These are phyloP conservation scores for Mercurialis annua DNA, from an alignment of 345 rosid species.

Conservation along the genomic window DNA sequence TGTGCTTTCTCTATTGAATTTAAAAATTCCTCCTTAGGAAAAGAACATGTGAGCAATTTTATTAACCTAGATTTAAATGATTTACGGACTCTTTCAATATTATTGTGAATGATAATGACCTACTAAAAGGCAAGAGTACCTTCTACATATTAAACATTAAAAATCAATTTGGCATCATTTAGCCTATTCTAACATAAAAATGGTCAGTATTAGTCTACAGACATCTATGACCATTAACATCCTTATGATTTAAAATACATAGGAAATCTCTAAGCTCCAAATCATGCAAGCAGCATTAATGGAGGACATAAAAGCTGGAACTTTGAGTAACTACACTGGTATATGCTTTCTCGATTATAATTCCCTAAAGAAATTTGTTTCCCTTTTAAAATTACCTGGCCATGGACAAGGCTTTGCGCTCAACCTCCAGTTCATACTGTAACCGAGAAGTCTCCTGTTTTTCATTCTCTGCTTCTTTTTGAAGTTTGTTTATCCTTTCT, in stretches of 20 bases:
- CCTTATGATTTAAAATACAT: background rate
- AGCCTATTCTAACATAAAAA: background rate
- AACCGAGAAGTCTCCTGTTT: conserved; percentile 64
- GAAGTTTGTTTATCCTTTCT: conserved; percentile 61
- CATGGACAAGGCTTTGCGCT: conserved; percentile 76
- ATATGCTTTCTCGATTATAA: background rate
- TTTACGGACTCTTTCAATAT: background rate
- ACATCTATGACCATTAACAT: background rate
- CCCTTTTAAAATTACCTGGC: conserved; percentile 56
- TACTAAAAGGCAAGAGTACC: background rate
- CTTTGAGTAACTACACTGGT: background rate
- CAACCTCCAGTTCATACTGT: conserved; percentile 78
- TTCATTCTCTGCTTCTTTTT: conserved; percentile 62
- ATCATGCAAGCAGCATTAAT: background rate
- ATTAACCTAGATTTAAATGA: background rate
- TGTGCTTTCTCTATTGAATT: background rate
- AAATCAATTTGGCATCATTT: background rate
- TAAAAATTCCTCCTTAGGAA: background rate
- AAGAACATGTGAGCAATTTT: background rate
- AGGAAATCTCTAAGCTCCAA: background rate
- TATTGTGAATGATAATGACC: background rate
- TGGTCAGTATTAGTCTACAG: background rate
- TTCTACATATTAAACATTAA: background rate
- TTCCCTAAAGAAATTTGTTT: background rate
- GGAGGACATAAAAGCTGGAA: background rate